Conservation (phyloP, 2,329 filamentous ascomycete species). For the Penicillium sp. region DNA sequence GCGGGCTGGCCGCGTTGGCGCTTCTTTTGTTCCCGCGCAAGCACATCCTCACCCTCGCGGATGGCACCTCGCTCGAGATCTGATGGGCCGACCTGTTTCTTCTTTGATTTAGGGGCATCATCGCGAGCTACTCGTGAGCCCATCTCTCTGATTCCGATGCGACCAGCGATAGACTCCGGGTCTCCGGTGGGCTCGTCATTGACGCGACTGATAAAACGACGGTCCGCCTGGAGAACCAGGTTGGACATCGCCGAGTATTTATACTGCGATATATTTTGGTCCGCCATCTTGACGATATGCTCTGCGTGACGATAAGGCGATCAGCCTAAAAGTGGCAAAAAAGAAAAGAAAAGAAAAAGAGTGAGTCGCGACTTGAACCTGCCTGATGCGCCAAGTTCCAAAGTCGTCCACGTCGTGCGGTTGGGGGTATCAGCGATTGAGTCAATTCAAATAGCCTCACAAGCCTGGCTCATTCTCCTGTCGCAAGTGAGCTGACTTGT, state of each 20-base stretch:
- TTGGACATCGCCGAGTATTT: conserved; percentile 99
- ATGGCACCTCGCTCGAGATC: conserved; percentile 75
- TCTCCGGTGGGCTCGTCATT: conserved; percentile 96
- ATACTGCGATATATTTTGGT: conserved; percentile 84
- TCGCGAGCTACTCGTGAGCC: conserved; percentile 81
- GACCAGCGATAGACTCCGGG: conserved; percentile 93
- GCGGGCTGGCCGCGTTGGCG: conserved; percentile 75
- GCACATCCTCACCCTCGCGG: conserved; percentile 79
- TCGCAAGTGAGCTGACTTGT: conserved; percentile 32
- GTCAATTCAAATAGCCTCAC: conserved; percentile 33
- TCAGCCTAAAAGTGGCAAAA: neutral
- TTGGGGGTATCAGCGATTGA: conserved; percentile 27
- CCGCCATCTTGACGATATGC: conserved; percentile 68
- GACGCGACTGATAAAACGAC: conserved; percentile 88
- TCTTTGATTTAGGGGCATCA: conserved; percentile 79
- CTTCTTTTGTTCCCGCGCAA: conserved; percentile 84
- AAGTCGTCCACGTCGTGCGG: conserved; percentile 38
- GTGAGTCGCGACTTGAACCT: conserved; percentile 33
- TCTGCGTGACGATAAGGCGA: conserved; percentile 16
- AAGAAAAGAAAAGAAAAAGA: conserved; percentile 21
- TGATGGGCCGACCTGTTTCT: conserved; percentile 65
- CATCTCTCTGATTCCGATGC: conserved; percentile 94
- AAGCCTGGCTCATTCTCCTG: conserved; percentile 44
- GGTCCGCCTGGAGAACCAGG: conserved; percentile 99
- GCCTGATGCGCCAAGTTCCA: conserved; percentile 38